Conservation (phyloP, 1,139 yeast genomes). For the Yamadazyma siamensis region DNA sequence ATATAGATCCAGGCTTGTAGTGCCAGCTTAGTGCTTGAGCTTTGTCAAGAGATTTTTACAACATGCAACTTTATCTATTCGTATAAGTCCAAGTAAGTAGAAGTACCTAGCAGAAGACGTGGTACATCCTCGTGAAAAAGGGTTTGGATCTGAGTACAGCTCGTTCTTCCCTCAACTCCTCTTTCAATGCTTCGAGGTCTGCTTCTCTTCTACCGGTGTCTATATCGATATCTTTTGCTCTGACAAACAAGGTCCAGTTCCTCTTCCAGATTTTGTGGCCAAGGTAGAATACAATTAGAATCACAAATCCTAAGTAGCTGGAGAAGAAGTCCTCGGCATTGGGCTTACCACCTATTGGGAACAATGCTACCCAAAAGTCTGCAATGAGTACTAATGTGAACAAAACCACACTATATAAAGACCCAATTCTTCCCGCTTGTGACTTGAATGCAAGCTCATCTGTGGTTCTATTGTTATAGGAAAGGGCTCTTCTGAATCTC, state of each 20-base stretch:
- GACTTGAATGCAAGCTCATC: conserved; percentile 54
- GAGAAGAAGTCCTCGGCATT: conserved; percentile 34
- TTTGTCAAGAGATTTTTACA: too few relatives aligned
- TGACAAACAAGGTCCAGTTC: conserved; percentile 33
- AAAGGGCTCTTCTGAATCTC: conserved; percentile 34
- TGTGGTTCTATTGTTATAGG: conserved; percentile 34
- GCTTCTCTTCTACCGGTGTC: conserved; percentile 43
- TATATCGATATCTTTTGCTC: conserved; percentile 37
- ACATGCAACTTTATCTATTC: too few relatives aligned
- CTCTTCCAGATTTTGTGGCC: conserved; percentile 43
- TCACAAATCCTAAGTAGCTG: conserved; percentile 36
- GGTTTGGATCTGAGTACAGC: conserved; percentile 32
- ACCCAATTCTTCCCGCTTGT: conserved; percentile 55
- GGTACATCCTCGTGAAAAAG: conserved; percentile 28
- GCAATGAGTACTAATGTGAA: conserved; percentile 51
- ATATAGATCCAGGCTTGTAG: too few relatives aligned
- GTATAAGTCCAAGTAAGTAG: too few relatives aligned
- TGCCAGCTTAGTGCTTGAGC: too few relatives aligned
- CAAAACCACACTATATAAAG: conserved; percentile 46
- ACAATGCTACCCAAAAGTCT: conserved; percentile 45
- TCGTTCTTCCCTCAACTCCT: conserved; percentile 40
- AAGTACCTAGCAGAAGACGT: conserved; percentile 37
- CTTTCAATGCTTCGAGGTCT: conserved; percentile 39
- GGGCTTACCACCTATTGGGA: conserved; percentile 36
- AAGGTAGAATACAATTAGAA: conserved; percentile 32